Evolutionary conservation across 805 yeast species (phyloP), one percentile per base, ranked within the genome.

Genomic region (Myxozyma lipomycoides): DNA sequence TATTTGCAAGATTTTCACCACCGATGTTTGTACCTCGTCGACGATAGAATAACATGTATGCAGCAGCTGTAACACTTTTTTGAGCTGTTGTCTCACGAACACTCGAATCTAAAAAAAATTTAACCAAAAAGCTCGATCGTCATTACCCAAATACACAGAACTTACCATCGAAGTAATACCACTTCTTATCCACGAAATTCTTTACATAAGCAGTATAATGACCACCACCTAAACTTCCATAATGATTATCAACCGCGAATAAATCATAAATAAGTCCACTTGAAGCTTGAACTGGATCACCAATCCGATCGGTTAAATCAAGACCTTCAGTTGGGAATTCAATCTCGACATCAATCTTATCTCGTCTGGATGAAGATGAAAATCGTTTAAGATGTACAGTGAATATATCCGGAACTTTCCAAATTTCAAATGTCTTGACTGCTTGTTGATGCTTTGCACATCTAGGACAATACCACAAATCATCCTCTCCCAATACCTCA

Each of bases 171-270:
- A 77, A 91, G 64, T 89, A 85, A 64, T 89, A 88, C 98, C 98
- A 93, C 51, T 79, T 74, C 19, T 71, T 71, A 62, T 86, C 95
- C 39, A 79, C 73, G 66, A 80, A 83, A 63, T 90, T 90, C 65
- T 83, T 84, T 0, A 79, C 96, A 62, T 81, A 84, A 0, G 98
- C 86, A 1, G 98, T 93, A 67, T 93, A 91, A 71, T 93, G 98
- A 1, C 98, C 98, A 3, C 98, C 98, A 0, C 98, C 97, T 18
- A 91, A 72, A 0, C 97, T 96, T 45, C 98, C 98, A 65, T 76
- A 89, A 64, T 93, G 98, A 65, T 91, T 93, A 65, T 90, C 98
- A 21, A 93, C 96, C 0, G 93, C 98, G 61, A 86, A 75, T 55
- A 93, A 71, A 64, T 93, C 98, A 67, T 91, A 91, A 1, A 86